phyloP scores from a whole-genome alignment of 257 asterid species.

The Solanum neorickii region DNA sequence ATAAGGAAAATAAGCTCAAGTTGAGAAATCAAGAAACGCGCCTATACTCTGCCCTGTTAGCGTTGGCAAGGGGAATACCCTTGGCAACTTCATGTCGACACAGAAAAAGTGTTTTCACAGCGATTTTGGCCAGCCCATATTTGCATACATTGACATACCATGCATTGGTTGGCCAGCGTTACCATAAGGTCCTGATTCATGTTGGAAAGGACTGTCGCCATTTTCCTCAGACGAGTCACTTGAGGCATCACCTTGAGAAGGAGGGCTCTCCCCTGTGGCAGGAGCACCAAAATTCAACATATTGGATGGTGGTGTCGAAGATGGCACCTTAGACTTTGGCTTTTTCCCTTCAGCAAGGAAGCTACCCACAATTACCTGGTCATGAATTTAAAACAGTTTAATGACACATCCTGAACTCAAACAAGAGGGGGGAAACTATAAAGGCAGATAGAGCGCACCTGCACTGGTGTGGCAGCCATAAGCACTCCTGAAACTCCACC shows the following conservation, averaged over 20 bases:
- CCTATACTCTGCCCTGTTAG: conserved; percentile 16
- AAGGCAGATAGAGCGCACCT: conserved; percentile 24
- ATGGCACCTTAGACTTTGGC: conserved; percentile 24
- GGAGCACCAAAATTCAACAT: conserved; percentile 54
- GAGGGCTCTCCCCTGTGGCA: conserved; percentile 33
- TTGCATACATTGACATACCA: conserved; percentile 37
- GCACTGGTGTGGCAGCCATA: conserved; percentile 72
- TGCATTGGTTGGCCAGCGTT: conserved; percentile 41
- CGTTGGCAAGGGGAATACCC: neutral
- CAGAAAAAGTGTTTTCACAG: conserved; percentile 37
- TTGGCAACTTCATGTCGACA: conserved; percentile 5
- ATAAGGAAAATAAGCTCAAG: neutral
- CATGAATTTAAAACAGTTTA: neutral
- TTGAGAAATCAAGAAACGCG: neutral
- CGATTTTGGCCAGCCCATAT: conserved; percentile 57
- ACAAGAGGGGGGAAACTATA: neutral
- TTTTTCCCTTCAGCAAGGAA: conserved; percentile 75
- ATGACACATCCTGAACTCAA: neutral
- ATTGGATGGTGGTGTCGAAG: conserved; percentile 32
- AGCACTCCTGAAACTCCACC: conserved; percentile 88
- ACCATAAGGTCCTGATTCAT: conserved; percentile 22
- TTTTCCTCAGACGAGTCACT: conserved; percentile 64
- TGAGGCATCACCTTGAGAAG: conserved; percentile 50
- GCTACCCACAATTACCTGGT: conserved; percentile 83
- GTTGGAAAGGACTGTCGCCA: conserved; percentile 43